Percentiles rank a stretch among this genome's conserved stretches.
These are phyloP conservation scores for Peronosclerospora sorghi DNA, from an alignment of 352 stramenopile species.

Conservation along the genomic window DNA sequence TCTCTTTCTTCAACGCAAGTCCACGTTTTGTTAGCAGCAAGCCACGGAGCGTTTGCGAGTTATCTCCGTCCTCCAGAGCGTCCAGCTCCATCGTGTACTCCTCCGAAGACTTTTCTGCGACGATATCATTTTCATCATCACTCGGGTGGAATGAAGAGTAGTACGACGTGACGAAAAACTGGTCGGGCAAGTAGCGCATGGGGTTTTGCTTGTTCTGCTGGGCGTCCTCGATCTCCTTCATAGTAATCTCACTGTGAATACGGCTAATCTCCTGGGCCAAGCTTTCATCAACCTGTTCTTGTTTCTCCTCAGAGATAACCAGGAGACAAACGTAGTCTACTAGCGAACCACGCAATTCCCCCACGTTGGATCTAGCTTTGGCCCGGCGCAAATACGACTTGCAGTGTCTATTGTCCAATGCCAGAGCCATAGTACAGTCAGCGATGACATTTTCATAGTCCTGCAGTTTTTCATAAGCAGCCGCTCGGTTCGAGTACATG, in stretches of 20 bases:
- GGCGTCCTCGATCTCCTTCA: slow-evolving; percentile 48
- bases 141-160: slow-evolving; percentile 77
- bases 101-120: slow-evolving; percentile 37
- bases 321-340: slow-evolving; percentile 75
- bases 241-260: slow-evolving; percentile 63
- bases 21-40: slow-evolving; percentile 52
- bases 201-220: slow-evolving; percentile 51
- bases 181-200: slow-evolving; percentile 51
- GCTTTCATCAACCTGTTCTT: slow-evolving; percentile 59
- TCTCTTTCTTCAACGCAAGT: slow-evolving; percentile 51
- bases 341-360: slow-evolving; percentile 45
- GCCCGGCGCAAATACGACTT: slow-evolving; percentile 74
- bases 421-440: slow-evolving; percentile 49
- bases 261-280: slow-evolving; percentile 62
- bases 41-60: slow-evolving; percentile 23
- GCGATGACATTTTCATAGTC: slow-evolving; percentile 47
- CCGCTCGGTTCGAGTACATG: slow-evolving; percentile 77
- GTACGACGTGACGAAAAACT: slow-evolving; percentile 81
- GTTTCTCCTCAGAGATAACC: slow-evolving; percentile 69
- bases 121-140: slow-evolving; percentile 64
- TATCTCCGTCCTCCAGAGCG: slow-evolving; percentile 21
- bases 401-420: slow-evolving; percentile 56
- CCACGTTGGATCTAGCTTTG: slow-evolving; percentile 42
- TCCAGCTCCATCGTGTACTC: slow-evolving; percentile 49
- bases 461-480: slow-evolving; percentile 59